Evolutionary conservation across 192 early-diverging fungal species (phyloP).

Genomic region (Allomyces arbusculus): DNA sequence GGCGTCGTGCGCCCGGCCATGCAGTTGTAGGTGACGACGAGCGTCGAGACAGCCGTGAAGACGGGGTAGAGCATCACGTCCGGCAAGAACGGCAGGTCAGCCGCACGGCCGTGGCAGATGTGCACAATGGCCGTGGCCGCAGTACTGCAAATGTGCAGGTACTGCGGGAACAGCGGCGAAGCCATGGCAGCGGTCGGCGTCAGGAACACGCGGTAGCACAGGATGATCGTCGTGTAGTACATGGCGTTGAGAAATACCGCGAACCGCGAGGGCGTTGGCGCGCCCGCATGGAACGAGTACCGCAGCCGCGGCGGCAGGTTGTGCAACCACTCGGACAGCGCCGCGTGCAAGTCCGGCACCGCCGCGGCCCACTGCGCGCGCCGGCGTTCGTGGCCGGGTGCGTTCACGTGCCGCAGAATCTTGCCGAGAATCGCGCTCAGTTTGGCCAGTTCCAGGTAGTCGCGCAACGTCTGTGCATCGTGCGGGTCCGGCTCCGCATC

Average conservation of each 20-base stretch:
- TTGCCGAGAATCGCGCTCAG: background rate
- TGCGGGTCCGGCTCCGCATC: background rate
- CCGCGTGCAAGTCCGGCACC: background rate
- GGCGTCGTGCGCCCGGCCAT: too few relatives aligned
- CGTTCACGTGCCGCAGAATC: background rate
- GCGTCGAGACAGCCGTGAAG: too few relatives aligned
- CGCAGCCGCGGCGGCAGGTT: background rate
- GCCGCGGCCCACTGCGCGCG: background rate
- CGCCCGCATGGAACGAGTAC: background rate
- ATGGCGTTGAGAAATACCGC: background rate
- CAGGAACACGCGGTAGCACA: background rate
- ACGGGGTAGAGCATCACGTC: background rate
- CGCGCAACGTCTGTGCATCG: background rate
- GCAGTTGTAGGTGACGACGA: too few relatives aligned
- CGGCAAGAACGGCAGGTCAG: background rate
- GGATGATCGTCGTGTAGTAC: background rate
- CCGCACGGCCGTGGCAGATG: background rate
- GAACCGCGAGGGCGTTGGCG: background rate
- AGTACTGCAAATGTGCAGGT: background rate
- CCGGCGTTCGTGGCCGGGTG: background rate
- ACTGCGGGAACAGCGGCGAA: background rate
- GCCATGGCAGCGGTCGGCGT: background rate
- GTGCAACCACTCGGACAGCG: background rate
- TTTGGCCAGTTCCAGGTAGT: background rate
- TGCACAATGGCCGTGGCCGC: background rate